Evolutionary conservation across 176 grass and related monocot species (phyloP), one percentile per base, ranked within the genome.

Genomic region (Themeda triandra): DNA sequence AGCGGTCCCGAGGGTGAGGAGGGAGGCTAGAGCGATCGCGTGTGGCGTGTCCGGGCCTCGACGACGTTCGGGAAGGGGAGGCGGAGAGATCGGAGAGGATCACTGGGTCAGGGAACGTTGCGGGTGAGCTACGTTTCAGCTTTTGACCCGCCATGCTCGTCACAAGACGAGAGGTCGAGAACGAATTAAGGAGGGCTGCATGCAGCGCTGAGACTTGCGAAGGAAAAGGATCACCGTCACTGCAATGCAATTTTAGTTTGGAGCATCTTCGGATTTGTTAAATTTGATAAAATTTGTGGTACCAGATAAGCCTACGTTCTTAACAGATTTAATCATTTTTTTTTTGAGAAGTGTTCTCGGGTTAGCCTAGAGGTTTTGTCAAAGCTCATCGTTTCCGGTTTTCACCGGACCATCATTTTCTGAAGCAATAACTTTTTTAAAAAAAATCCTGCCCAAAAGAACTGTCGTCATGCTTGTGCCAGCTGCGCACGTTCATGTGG

Each of bases 111-210:
- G 69, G 56, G 74, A 49, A 37, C 77, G 67, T 40, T 59, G 74
- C 79, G 84, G 75, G 77, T 30, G 45, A 58, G 67, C 25, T 6
- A 15, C 13, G 65, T 60, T 83, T 73, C 56, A 30, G 48, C 33
- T 66, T 56, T 90, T 86, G 56, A 82, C 73, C 79, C 41, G 56
- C 6, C 37, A 65, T 6, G 27, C 62, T 39, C 29, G 79, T 63
- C 44, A 25, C 28, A 8, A 19, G 71, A 85, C 46, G 8, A 14
- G 71, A 81, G 76, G 35, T 36, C 35, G 5, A 36, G 35, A 36
- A 36, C 69, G 35, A 84, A 80, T 45, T 23, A 0, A 60, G 58
- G 58, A 25, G 56, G 56, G n/a, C 58, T 25, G 58, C 58, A 60
- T 60, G 58, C 58, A 25, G 54, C 7, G 54, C 3, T n/a, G 54